Percentiles rank a stretch among this genome's conserved stretches.
phyloP scores from a whole-genome alignment of 805 yeast genomes.

The Barnettozyma sucrosica region DNA sequence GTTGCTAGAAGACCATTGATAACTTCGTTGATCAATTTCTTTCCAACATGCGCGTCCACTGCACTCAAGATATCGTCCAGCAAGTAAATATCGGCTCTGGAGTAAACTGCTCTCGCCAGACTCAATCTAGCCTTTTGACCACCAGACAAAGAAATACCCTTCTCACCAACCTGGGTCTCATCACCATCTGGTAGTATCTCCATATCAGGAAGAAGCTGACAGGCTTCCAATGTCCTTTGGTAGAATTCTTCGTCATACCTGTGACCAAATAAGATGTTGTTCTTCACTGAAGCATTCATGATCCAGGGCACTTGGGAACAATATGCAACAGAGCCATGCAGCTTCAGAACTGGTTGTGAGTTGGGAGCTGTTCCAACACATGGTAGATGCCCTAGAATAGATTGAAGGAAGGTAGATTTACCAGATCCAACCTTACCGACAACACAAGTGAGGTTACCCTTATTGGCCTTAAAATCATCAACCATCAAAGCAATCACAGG shows the following conservation, averaged over 20 bases:
- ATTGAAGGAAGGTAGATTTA: conserved; percentile 75
- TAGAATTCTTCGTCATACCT: conserved; percentile 78
- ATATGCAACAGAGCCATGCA: conserved; percentile 79
- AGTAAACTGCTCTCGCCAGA: conserved; percentile 91
- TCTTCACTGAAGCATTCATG: conserved; percentile 88
- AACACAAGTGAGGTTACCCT: conserved; percentile 77
- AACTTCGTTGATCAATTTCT: conserved; percentile 75
- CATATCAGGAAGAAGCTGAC: conserved; percentile 80
- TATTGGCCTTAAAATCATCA: conserved; percentile 55
- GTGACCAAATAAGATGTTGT: conserved; percentile 87
- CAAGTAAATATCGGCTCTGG: conserved; percentile 86
- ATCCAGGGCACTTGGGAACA: conserved; percentile 96
- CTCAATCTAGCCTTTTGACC: conserved; percentile 97
- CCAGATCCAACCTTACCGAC: conserved; percentile 92
- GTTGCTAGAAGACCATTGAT: conserved; percentile 76
- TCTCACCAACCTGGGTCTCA: conserved; percentile 87
- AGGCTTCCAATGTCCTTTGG: conserved; percentile 73
- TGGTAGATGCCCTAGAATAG: conserved; percentile 71
- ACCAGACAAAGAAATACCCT: conserved; percentile 93
- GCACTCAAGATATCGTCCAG: conserved; percentile 94
- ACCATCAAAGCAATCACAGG: conserved; percentile 49
- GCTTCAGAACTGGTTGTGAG: conserved; percentile 38
- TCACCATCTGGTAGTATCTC: conserved; percentile 84
- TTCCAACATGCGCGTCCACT: conserved; percentile 95
- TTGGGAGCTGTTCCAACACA: conserved; percentile 28